Evolutionary conservation across 108 stramenopile species (phyloP).

Genomic region (Stephanodiscus triporus): DNA sequence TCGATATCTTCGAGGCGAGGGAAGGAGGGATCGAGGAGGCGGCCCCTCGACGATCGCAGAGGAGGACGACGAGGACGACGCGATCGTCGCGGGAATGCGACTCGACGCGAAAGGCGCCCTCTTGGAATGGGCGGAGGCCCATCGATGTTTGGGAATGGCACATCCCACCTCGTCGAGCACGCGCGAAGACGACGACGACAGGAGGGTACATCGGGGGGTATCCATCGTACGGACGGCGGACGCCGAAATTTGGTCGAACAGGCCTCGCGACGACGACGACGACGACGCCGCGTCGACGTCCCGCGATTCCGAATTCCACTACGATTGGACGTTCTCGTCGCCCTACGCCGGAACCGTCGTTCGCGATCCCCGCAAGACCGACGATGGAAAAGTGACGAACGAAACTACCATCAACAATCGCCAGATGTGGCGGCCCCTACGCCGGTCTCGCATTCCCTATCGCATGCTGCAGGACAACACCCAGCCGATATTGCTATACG

Average conservation of each 20-base stretch:
- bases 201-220: constrained; percentile 53
- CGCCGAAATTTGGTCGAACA: constrained; percentile 64
- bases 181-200: not conserved
- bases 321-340: constrained; percentile 84
- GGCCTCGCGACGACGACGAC: constrained; percentile 2
- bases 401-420: constrained; percentile 14
- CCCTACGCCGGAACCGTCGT: constrained; percentile 55
- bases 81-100: constrained; percentile 25
- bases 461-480: constrained; percentile 61
- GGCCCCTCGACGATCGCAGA: not conserved
- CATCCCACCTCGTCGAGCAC: not conserved
- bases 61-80: not conserved
- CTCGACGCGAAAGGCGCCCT: constrained; percentile 65
- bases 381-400: not conserved
- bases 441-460: constrained; percentile 56
- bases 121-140: constrained; percentile 72
- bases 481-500: constrained; percentile 74
- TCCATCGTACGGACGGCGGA: constrained; percentile 60
- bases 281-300: not conserved
- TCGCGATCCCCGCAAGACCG: not conserved
- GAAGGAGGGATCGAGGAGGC: not conserved
- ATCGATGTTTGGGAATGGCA: constrained; percentile 48
- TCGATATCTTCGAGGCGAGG: constrained; percentile 2
- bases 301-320: constrained; percentile 58
- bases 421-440: constrained; percentile 48